phyloP scores from a whole-genome alignment of 2,329 filamentous ascomycete genomes.

The Berkeleyomyces rouxiae region DNA sequence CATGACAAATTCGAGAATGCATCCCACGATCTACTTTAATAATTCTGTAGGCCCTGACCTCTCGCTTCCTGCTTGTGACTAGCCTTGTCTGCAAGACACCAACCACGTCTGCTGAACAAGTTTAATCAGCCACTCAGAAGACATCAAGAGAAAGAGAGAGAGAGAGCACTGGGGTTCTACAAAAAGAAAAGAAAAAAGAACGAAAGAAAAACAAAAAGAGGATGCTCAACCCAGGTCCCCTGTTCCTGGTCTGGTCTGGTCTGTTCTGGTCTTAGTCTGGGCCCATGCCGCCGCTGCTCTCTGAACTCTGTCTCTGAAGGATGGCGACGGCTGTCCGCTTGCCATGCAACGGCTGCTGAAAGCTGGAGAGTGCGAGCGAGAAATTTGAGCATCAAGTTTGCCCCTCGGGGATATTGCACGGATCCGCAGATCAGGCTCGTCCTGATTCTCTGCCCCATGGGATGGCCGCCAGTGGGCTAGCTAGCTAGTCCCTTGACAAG shows the following conservation, averaged over 20 bases:
- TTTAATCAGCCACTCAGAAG: background rate
- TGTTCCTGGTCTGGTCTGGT: background rate
- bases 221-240: background rate
- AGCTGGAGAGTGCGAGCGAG: background rate
- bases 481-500: too few relatives aligned
- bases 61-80: background rate
- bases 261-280: background rate
- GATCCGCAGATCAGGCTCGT: too few relatives aligned
- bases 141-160: background rate
- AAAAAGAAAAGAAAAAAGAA: background rate
- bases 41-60: background rate
- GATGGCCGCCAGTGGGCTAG: too few relatives aligned
- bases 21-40: background rate
- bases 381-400: background rate
- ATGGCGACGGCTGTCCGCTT: background rate
- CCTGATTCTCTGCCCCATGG: too few relatives aligned
- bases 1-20: background rate
- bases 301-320: background rate
- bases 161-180: background rate
- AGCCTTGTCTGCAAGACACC: background rate
- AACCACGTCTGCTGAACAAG: background rate
- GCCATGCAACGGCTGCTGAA: background rate
- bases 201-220: background rate
- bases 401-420: too few relatives aligned
- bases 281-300: background rate